Conservation (phyloP, 805 yeast genomes). For the Wickerhamomyces bovis region DNA sequence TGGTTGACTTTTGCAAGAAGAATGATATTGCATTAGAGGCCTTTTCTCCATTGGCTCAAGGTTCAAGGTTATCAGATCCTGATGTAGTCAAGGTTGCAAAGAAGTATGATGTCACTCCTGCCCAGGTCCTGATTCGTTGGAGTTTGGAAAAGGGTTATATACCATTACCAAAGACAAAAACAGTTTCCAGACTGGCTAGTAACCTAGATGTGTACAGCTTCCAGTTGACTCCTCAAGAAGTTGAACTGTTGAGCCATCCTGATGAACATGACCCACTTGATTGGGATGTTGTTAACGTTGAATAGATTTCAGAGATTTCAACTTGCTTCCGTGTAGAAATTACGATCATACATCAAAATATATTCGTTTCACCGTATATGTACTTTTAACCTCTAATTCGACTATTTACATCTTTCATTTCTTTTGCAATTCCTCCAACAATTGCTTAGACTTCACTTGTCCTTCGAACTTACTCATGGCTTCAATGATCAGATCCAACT, state of each 20-base stretch:
- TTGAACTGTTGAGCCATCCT: slow-evolving; percentile 41
- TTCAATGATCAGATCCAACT: slow-evolving; percentile 49
- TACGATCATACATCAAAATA: too few relatives aligned
- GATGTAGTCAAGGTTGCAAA: slow-evolving; percentile 36
- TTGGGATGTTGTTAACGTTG: slow-evolving; percentile 41
- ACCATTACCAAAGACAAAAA: slow-evolving; percentile 45
- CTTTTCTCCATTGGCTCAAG: slow-evolving; percentile 60
- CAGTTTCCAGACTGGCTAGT: slow-evolving; percentile 28
- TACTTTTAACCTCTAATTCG: too few relatives aligned
- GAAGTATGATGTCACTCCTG: slow-evolving; percentile 35
- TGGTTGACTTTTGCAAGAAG: slow-evolving; percentile 37
- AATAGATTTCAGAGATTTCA: background rate
- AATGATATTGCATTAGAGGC: slow-evolving; percentile 52
- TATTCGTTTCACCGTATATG: too few relatives aligned
- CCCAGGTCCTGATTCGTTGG: slow-evolving; percentile 56
- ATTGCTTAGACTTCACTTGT: slow-evolving; percentile 34
- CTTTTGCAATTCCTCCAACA: slow-evolving; percentile 13
- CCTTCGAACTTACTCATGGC: slow-evolving; percentile 43
- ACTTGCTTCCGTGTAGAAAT: too few relatives aligned
- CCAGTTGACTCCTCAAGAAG: slow-evolving; percentile 36
- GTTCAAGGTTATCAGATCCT: slow-evolving; percentile 38
- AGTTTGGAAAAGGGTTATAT: slow-evolving; percentile 50
- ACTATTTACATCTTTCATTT: background rate
- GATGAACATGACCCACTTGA: slow-evolving; percentile 65
- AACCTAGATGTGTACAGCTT: slow-evolving; percentile 40